Conservation (phyloP, 202 grass and related monocot species). For the Zoysia matrella region DNA sequence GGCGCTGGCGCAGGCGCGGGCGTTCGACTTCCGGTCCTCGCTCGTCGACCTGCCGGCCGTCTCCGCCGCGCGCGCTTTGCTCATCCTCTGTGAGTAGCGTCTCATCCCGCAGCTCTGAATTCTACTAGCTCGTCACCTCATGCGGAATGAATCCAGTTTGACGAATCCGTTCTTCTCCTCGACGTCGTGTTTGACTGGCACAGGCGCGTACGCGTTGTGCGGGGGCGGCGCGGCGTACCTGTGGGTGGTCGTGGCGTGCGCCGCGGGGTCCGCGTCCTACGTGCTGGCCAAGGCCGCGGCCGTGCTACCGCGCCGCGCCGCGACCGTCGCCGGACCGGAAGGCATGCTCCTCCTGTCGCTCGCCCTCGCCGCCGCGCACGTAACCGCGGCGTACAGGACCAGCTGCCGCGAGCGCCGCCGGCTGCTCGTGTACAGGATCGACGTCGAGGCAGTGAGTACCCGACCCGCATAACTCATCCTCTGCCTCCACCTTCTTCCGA, state of each 20-base stretch:
- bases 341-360: conserved; percentile 72
- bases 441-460: conserved; percentile 40
- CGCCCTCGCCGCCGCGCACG: conserved; percentile 77
- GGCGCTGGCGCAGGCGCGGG: conserved; percentile 29
- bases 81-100: conserved; percentile 68
- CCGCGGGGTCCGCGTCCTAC: conserved; percentile 57
- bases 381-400: conserved; percentile 80
- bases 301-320: conserved; percentile 27
- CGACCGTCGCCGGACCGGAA: conserved; percentile 35
- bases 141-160: no score
- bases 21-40: conserved; percentile 73
- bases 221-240: conserved; percentile 72
- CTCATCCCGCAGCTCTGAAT: background rate
- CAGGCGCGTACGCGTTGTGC: conserved; percentile 74
- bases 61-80: conserved; percentile 64
- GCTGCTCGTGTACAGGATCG: no score
- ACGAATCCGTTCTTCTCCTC: no score
- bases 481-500: no score
- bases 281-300: conserved; percentile 59
- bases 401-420: conserved; percentile 88
- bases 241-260: conserved; percentile 53
- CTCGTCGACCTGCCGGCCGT: conserved; percentile 73
- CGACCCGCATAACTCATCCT: no score
- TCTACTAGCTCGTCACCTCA: background rate
- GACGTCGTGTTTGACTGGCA: background rate